Base-by-base conservation (phyloP, 768 basidiomycete species). In the Rhodotorula paludigena region DNA sequence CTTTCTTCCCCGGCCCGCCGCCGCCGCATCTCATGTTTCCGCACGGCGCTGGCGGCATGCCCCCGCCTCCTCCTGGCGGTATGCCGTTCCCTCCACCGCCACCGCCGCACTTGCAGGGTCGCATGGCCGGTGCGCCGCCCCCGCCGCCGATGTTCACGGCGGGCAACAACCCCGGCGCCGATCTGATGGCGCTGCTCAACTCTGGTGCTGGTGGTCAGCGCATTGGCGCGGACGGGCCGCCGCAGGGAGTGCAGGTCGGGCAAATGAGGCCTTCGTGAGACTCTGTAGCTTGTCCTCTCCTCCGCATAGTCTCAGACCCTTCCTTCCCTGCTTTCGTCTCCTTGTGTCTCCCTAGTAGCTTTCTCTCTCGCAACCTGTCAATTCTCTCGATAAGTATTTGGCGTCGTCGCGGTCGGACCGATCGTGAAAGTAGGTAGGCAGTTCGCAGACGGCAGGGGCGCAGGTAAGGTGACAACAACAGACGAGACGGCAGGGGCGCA, bases 111-210 rank as follows among this genome's bases (percentile, higher is more conserved):
- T 21, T 33, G 5, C 36, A n/a, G 25, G 25, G 36, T 14, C 54
- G 36, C 21, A 42, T 44, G 56, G 33, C 52, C 33, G 2, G 21
- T 8, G 20, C 33, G 33, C 56, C 39, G 20, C 56, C 42, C 9
- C 56, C 56, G 15, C 56, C 56, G 41, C 41, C 33, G 23, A 35
- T 49, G 45, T 30, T 48, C 16, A 53, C 51, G 25, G 20, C 33
- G 1, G 68, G 68, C 2, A 49, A 41, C 5, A 64, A 69, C 55
- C 52, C 63, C 10, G 71, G 66, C 4, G 66, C 63, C 14, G 71
- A 72, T n/a, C 33, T 72, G 51, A 72, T 72, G 71, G 63, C 66
- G 25, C 28, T 72, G 44, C 49, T 72, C 39, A 72, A 72, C 56
- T 58, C 59, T 21, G 71, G 71, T 5, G 21, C 38, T n/a, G 63